Conservation (phyloP, 1,139 yeast species). For the Scheffersomyces cryptocercus region DNA sequence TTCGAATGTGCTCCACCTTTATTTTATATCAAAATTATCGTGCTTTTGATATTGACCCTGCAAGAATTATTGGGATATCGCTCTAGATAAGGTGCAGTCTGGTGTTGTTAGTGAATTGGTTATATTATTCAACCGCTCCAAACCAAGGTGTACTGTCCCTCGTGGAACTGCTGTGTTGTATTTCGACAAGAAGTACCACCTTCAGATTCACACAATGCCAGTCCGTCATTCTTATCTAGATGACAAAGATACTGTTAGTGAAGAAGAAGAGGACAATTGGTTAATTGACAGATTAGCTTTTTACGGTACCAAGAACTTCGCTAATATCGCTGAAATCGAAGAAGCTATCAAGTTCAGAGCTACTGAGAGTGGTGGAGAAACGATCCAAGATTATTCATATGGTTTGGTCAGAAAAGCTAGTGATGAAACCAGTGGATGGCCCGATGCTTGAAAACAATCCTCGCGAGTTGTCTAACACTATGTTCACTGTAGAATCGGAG, state of each 20-base stretch:
- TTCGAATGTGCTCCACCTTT: too few relatives aligned
- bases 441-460: conserved; percentile 29
- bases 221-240: conserved; percentile 48
- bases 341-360: conserved; percentile 54
- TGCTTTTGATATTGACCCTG: too few relatives aligned
- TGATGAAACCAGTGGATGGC: conserved; percentile 31
- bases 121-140: too few relatives aligned
- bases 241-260: conserved; percentile 19
- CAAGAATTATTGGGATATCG: too few relatives aligned
- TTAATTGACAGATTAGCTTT: conserved; percentile 41
- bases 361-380: conserved; percentile 59
- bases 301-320: conserved; percentile 36
- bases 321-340: conserved; percentile 25
- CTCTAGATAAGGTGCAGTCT: too few relatives aligned
- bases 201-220: conserved; percentile 57
- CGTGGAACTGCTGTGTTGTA: conserved; percentile 62
- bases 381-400: conserved; percentile 49
- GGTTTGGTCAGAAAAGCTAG: conserved; percentile 47
- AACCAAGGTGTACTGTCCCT: conserved; percentile 17
- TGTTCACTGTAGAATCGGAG: conserved; percentile 47
- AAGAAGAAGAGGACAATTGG: conserved; percentile 25
- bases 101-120: too few relatives aligned
- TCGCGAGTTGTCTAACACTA: conserved; percentile 35
- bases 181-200: conserved; percentile 54
- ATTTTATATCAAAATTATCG: too few relatives aligned